A percentile compares a stretch with the other conserved stretches of the same genome.
phyloP scores from a whole-genome alignment of 1,139 yeast genomes.

The Pichia terricola region DNA sequence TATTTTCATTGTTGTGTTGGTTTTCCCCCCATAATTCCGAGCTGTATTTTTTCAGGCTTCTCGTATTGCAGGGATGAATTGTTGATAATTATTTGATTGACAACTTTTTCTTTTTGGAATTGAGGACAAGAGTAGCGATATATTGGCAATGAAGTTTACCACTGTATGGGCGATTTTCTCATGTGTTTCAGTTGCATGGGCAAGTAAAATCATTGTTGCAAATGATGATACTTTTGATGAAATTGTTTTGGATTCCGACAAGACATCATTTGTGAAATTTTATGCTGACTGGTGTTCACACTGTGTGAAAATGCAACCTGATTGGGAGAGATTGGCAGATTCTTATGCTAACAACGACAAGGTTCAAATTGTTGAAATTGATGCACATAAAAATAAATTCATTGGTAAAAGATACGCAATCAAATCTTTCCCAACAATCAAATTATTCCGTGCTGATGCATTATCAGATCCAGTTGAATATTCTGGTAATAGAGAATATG shows the following conservation, averaged over 20 bases:
- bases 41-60: no score
- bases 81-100: no score
- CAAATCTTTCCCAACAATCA: conserved; percentile 58
- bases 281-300: conserved; percentile 81
- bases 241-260: conserved; percentile 44
- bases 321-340: conserved; percentile 49
- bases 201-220: conserved; percentile 18
- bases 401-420: conserved; percentile 46
- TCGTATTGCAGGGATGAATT: no score
- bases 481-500: conserved; percentile 39
- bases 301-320: conserved; percentile 59
- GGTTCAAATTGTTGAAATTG: conserved; percentile 49
- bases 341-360: conserved; percentile 36
- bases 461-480: conserved; percentile 36
- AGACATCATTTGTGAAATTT: conserved; percentile 61
- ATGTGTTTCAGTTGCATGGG: conserved; percentile 3
- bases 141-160: conserved; percentile 4
- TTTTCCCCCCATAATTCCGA: no score
- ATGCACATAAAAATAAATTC: conserved; percentile 55
- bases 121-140: no score
- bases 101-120: no score
- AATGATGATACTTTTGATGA: conserved; percentile 43
- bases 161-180: conserved; percentile 1
- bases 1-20: no score
- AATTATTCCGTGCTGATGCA: conserved; percentile 43